A percentile compares a stretch with the other conserved stretches of the same genome.
Conservation (phyloP, 495 filamentous ascomycete species). For the Aspergillus taichungensis region DNA sequence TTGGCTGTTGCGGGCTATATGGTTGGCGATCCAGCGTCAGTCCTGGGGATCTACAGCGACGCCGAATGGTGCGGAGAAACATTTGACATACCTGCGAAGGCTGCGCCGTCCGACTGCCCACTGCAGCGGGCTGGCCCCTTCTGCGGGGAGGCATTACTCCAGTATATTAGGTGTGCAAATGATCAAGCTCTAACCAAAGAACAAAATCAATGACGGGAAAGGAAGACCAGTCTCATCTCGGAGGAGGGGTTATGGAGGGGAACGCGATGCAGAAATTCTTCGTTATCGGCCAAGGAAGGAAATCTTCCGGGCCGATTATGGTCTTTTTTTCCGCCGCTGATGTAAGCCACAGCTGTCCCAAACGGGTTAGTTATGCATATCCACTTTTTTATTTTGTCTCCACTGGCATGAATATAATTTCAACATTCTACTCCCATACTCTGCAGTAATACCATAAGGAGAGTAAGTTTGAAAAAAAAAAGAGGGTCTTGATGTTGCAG, state of each 20-base stretch:
- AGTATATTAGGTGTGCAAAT: not conserved
- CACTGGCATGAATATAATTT: too few species aligned
- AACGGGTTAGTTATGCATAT: too few species aligned
- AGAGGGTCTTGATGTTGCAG: too few species aligned
- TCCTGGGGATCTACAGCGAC: not conserved
- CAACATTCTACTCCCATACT: too few species aligned
- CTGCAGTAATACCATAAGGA: too few species aligned
- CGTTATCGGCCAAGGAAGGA: slow-evolving; percentile 18
- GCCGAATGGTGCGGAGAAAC: slow-evolving; percentile 9
- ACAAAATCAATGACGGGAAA: not conserved
- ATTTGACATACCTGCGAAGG: slow-evolving; percentile 15
- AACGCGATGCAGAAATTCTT: slow-evolving; percentile 15
- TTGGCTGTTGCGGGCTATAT: slow-evolving; percentile 9
- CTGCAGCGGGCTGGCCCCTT: slow-evolving; percentile 13
- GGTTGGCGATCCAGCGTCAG: slow-evolving; percentile 2
- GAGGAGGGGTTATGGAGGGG: slow-evolving; percentile 4
- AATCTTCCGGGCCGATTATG: not conserved
- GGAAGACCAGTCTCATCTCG: not conserved
- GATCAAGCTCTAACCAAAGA: not conserved
- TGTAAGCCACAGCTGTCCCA: too few species aligned
- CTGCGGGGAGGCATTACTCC: slow-evolving; percentile 20
- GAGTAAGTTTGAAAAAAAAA: too few species aligned
- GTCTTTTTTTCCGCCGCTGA: not conserved
- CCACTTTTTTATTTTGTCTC: too few species aligned
- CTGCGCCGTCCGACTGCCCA: slow-evolving; percentile 13